phyloP scores from a whole-genome alignment of 2,329 filamentous ascomycete genomes.

The Penicillium sp. region DNA sequence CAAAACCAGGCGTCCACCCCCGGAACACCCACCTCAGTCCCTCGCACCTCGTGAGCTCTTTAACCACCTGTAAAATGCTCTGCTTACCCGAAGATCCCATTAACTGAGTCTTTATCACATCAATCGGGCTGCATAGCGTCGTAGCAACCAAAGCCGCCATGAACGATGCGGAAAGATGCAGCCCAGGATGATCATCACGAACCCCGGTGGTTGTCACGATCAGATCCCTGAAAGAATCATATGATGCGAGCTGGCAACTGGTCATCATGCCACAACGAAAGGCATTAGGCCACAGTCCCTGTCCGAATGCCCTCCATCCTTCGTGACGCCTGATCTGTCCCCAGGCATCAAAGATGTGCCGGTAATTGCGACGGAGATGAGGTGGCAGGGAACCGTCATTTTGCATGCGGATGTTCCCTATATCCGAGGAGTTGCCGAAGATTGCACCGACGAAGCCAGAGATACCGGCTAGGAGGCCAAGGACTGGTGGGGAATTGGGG shows the following conservation, averaged over 20 bases:
- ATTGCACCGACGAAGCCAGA: conserved; percentile 25
- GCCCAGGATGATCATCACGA: conserved; percentile 62
- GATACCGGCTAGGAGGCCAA: conserved; percentile 17
- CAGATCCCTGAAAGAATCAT: conserved; percentile 74
- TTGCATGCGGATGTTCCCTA: conserved; percentile 29
- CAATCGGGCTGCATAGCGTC: conserved; percentile 77
- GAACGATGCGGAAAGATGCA: conserved; percentile 74
- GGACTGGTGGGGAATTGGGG: conserved; percentile 8
- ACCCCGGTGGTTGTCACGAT: conserved; percentile 65
- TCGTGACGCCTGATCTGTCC: conserved; percentile 22
- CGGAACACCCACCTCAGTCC: conserved; percentile 82
- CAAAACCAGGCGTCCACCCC: conserved; percentile 75
- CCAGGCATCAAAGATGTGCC: conserved; percentile 26
- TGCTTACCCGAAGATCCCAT: conserved; percentile 58
- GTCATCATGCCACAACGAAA: conserved; percentile 84
- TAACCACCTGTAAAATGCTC: conserved; percentile 56
- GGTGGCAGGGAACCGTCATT: conserved; percentile 23
- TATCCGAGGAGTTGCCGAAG: conserved; percentile 25
- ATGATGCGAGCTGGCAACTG: conserved; percentile 75
- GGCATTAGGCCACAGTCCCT: conserved; percentile 67
- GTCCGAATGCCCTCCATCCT: conserved; percentile 19
- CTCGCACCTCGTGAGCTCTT: conserved; percentile 65
- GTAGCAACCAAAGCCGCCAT: conserved; percentile 79
- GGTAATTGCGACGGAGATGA: conserved; percentile 20
- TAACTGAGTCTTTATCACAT: conserved; percentile 84